Conservation (phyloP, 306 rosid species). For the Malus sieversii region DNA sequence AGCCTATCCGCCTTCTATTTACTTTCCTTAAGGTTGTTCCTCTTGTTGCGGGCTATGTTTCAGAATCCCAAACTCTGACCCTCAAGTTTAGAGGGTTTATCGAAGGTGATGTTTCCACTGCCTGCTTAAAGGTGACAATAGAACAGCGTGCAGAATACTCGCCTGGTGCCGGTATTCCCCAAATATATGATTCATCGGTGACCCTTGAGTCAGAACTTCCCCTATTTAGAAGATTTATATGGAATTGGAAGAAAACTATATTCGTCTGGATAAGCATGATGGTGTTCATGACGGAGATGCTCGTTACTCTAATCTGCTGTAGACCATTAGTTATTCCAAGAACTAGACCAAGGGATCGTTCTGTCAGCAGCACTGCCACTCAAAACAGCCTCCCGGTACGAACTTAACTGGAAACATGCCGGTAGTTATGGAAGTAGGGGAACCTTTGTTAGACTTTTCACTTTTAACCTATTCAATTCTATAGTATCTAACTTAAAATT, state of each 20-base stretch:
- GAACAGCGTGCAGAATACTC: constrained; percentile 63
- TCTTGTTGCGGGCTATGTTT: constrained; percentile 51
- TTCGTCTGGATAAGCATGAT: constrained; percentile 59
- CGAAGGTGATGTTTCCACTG: constrained; percentile 52
- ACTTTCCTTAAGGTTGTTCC: constrained; percentile 64
- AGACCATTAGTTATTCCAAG: constrained; percentile 49
- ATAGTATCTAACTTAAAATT: background rate
- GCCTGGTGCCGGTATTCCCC: constrained; percentile 82
- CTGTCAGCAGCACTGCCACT: constrained; percentile 19
- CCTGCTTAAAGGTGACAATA: constrained; percentile 63
- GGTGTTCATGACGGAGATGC: constrained; percentile 37
- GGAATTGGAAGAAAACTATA: constrained; percentile 74
- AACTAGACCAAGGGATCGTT: constrained; percentile 36
- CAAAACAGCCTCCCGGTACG: constrained; percentile 6
- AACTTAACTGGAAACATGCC: constrained; percentile 13
- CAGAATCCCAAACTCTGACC: constrained; percentile 60
- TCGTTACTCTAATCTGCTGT: constrained; percentile 55
- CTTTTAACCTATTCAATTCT: constrained; percentile 11
- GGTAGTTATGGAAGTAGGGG: constrained; percentile 9
- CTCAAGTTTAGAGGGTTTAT: constrained; percentile 56
- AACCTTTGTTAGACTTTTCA: constrained; percentile 3
- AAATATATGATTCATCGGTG: constrained; percentile 60
- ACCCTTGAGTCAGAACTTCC: constrained; percentile 59
- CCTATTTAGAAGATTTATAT: constrained; percentile 45
- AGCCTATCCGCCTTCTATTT: constrained; percentile 55